Evolutionary conservation across 2,329 filamentous ascomycete genomes (phyloP).

Genomic region (Trichothecium roseum): DNA sequence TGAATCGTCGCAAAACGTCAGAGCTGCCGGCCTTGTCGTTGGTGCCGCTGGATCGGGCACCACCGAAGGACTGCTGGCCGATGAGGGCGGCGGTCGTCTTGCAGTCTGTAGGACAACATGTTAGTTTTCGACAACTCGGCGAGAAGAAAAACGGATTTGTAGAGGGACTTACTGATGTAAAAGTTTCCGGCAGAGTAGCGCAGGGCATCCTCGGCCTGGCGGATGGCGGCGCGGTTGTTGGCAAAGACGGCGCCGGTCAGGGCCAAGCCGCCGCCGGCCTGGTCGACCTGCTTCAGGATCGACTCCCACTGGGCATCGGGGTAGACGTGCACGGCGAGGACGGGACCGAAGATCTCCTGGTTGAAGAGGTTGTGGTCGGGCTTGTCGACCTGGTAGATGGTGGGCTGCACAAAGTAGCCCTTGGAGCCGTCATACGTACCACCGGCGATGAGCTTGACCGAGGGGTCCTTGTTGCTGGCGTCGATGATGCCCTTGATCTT

Average conservation of each 20-base stretch:
- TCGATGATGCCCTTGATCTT: constrained; percentile 35
- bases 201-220: constrained; percentile 53
- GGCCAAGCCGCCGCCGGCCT: constrained; percentile 28
- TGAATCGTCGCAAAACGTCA: constrained; percentile 47
- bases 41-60: constrained; percentile 51
- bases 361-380: constrained; percentile 32
- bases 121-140: too few relatives aligned
- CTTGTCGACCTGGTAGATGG: constrained; percentile 30
- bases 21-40: constrained; percentile 58
- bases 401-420: constrained; percentile 36
- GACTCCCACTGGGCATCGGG: constrained; percentile 23
- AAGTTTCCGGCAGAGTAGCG: constrained; percentile 64
- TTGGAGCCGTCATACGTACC: constrained; percentile 29
- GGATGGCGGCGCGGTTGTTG: constrained; percentile 48
- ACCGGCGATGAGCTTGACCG: constrained; percentile 31
- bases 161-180: constrained; percentile 47
- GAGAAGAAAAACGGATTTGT: too few relatives aligned
- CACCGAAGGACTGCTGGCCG: constrained; percentile 58
- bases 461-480: constrained; percentile 27
- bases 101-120: constrained; percentile 35
- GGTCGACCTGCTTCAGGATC: constrained; percentile 26
- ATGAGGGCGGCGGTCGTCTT: constrained; percentile 60
- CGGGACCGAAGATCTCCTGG: constrained; percentile 37
- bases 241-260: constrained; percentile 65
- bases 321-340: constrained; percentile 36